phyloP scores from a whole-genome alignment of 495 filamentous ascomycete species.

The Penicillium taxi region DNA sequence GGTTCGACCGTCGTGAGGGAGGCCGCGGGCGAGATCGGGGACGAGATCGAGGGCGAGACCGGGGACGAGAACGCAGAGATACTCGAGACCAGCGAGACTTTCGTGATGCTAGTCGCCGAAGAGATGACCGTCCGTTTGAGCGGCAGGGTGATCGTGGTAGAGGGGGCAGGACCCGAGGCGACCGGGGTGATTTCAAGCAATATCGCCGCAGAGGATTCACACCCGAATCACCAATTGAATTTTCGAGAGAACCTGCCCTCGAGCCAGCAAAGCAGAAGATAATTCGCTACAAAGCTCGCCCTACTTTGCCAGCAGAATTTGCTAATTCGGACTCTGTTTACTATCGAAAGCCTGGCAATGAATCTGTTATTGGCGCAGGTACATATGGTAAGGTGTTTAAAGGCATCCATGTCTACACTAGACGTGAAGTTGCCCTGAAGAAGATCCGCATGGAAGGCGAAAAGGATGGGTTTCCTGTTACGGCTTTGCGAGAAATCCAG shows the following conservation, averaged over 20 bases:
- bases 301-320: slow-evolving; percentile 61
- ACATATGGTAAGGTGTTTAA: slow-evolving; percentile 99
- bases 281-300: slow-evolving; percentile 62
- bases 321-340: slow-evolving; percentile 77
- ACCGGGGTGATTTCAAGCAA: slow-evolving; percentile 27
- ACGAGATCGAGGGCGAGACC: slow-evolving; percentile 31
- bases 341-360: slow-evolving; percentile 85
- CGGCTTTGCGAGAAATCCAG: slow-evolving; percentile 94
- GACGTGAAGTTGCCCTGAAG: slow-evolving; percentile 85
- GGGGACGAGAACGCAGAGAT: slow-evolving; percentile 34
- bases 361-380: slow-evolving; percentile 87
- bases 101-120: slow-evolving; percentile 44
- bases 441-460: slow-evolving; percentile 94
- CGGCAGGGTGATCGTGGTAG: slow-evolving; percentile 30
- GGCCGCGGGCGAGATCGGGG: slow-evolving; percentile 39
- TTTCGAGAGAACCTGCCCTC: slow-evolving; percentile 6
- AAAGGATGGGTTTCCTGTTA: slow-evolving; percentile 94
- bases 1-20: slow-evolving; percentile 36
- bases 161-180: too few species aligned
- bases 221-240: slow-evolving; percentile 3
- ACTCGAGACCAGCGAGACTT: slow-evolving; percentile 40
- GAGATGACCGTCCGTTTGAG: slow-evolving; percentile 35
- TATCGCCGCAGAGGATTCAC: slow-evolving; percentile 36
- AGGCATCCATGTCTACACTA: slow-evolving; percentile 89
- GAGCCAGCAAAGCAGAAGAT: slow-evolving; percentile 50